phyloP scores from a whole-genome alignment of 345 rosid species.

The Cardiospermum halicacabum region DNA sequence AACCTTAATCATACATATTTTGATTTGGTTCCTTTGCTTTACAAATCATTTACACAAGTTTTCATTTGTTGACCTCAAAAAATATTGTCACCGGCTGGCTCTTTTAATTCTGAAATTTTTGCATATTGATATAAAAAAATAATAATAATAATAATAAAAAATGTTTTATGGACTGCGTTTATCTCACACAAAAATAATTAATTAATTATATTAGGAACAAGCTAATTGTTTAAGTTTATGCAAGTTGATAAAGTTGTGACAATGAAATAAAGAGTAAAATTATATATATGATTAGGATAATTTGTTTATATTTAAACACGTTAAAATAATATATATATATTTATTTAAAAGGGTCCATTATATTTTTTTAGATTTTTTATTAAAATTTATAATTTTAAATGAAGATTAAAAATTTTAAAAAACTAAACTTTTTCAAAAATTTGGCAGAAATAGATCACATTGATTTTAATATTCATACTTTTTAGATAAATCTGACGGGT shows the following conservation, averaged over 20 bases:
- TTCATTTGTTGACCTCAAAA: background rate
- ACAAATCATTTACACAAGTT: background rate
- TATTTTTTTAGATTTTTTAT: no score
- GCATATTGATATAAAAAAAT: background rate
- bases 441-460: no score
- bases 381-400: no score
- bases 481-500: no score
- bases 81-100: background rate
- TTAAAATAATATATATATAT: no score
- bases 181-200: slow-evolving; percentile 1
- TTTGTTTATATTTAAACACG: no score
- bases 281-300: background rate
- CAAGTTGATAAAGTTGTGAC: slow-evolving; percentile 22
- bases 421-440: no score
- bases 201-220: slow-evolving; percentile 12
- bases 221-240: background rate
- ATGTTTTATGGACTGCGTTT: background rate
- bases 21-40: slow-evolving; percentile 10
- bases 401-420: no score
- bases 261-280: background rate
- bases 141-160: no score
- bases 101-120: no score
- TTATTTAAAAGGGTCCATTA: no score
- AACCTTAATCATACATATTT: background rate
- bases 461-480: no score